phyloP scores from a whole-genome alignment of 352 stramenopile genomes.

The Pythium phragmitis region DNA sequence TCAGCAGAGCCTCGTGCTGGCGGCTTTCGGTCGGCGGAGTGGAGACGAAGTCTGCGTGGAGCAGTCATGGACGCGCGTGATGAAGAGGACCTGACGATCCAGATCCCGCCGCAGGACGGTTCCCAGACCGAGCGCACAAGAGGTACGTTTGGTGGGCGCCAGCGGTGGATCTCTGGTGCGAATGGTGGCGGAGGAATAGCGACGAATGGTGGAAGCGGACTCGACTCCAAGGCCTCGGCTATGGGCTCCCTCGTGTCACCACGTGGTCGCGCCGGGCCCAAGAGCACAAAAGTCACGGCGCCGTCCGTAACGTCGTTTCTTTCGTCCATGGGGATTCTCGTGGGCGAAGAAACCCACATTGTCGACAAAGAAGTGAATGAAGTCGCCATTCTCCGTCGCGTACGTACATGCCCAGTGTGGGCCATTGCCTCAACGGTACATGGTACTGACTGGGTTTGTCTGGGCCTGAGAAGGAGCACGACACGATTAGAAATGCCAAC shows the following conservation, averaged over 20 bases:
- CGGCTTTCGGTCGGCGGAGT: too few relatives aligned
- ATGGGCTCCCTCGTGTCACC: constrained; percentile 42
- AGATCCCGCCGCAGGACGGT: constrained; percentile 65
- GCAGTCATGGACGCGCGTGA: constrained; percentile 37
- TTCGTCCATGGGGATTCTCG: constrained; percentile 64
- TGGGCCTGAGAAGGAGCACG: constrained; percentile 46
- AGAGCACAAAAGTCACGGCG: constrained; percentile 50
- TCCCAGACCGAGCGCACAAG: constrained; percentile 68
- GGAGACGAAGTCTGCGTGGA: neutral
- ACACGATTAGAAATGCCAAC: constrained; percentile 66
- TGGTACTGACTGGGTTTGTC: neutral
- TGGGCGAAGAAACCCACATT: constrained; percentile 77
- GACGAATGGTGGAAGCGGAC: constrained; percentile 12
- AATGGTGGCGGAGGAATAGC: constrained; percentile 1
- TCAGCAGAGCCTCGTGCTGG: neutral
- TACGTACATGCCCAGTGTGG: constrained; percentile 18
- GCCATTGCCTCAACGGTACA: neutral
- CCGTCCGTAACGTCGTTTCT: constrained; percentile 73
- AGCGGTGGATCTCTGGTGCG: constrained; percentile 63
- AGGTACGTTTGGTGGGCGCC: constrained; percentile 67
- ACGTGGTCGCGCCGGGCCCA: constrained; percentile 23
- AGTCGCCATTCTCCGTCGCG: constrained; percentile 56
- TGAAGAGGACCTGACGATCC: constrained; percentile 69
- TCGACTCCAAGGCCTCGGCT: constrained; percentile 41
- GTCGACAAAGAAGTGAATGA: constrained; percentile 82